Percentiles rank a stretch among this genome's conserved stretches.
These are phyloP conservation scores for Botrytis sinoallii DNA, from an alignment of 2,329 filamentous ascomycete genomes.

Conservation along the genomic window DNA sequence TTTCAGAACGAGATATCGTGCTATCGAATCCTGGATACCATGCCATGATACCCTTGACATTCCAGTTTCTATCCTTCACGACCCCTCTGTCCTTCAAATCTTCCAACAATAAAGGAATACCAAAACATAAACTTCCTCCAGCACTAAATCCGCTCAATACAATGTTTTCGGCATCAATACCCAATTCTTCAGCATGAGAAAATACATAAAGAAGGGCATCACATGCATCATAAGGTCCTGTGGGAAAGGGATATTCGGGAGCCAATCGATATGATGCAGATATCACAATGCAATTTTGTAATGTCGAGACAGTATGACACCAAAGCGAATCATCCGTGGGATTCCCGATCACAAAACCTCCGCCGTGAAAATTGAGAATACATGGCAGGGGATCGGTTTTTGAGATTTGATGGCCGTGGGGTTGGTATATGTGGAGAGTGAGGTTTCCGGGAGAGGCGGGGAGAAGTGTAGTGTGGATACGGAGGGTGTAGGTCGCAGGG, in stretches of 20 bases:
- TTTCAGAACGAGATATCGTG: constrained; percentile 18
- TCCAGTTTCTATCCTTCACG: background rate
- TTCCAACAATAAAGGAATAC: constrained; percentile 20
- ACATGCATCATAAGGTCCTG: constrained; percentile 44
- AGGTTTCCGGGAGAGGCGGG: background rate
- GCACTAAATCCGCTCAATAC: constrained; percentile 48
- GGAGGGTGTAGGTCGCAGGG: background rate
- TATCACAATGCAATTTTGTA: constrained; percentile 42
- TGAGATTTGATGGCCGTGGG: background rate
- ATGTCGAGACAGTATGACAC: constrained; percentile 40
- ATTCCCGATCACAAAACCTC: constrained; percentile 39
- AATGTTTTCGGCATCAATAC: constrained; percentile 32
- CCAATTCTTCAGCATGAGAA: constrained; percentile 24
- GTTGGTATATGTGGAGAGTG: constrained; percentile 14
- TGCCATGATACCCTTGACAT: constrained; percentile 2
- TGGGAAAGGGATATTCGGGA: constrained; percentile 47
- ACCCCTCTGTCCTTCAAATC: constrained; percentile 15
- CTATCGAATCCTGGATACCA: constrained; percentile 19
- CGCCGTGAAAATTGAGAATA: constrained; percentile 40
- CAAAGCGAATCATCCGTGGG: constrained; percentile 37
- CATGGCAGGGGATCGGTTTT: constrained; percentile 26
- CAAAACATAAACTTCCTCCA: constrained; percentile 39
- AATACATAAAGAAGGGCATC: constrained; percentile 44
- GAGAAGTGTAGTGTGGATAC: background rate
- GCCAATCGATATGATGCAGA: constrained; percentile 46